A percentile compares a stretch with the other conserved stretches of the same genome.
Evolutionary conservation across 441 rosid species (phyloP).

Genomic region (Populus tomentosa): DNA sequence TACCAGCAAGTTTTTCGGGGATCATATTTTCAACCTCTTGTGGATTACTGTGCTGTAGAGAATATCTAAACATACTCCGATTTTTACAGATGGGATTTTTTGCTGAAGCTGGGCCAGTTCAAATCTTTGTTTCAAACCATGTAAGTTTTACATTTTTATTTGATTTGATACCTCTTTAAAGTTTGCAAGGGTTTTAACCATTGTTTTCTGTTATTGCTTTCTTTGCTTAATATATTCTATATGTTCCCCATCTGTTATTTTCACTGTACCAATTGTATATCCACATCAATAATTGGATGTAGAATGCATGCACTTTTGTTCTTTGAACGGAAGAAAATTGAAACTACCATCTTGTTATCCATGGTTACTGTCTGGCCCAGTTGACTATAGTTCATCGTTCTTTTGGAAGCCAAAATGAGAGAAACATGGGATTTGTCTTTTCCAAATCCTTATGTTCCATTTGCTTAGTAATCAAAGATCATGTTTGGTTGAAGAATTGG

Average conservation of each 20-base stretch:
- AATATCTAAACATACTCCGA: neutral
- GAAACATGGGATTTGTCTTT: neutral
- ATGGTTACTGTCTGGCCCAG: neutral
- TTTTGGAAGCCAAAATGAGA: neutral
- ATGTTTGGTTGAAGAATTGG: neutral
- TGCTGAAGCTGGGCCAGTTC: slow-evolving; percentile 95
- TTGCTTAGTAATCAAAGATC: neutral
- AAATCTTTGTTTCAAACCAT: slow-evolving; percentile 90
- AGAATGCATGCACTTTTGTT: neutral
- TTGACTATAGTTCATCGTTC: neutral
- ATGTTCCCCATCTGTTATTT: neutral
- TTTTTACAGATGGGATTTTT: slow-evolving; percentile 83
- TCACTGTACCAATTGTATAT: neutral
- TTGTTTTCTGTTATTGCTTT: neutral
- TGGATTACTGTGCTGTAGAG: neutral
- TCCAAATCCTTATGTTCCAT: neutral
- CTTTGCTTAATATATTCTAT: neutral
- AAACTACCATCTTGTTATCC: neutral
- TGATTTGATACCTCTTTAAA: neutral
- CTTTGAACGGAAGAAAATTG: neutral
- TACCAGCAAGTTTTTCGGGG: neutral
- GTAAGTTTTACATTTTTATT: slow-evolving; percentile 34
- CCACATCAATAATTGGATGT: neutral
- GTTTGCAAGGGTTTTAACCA: neutral
- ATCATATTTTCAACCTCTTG: neutral